Percentiles rank a stretch among this genome's conserved stretches.
Evolutionary conservation across 768 basidiomycete species (phyloP).

Genomic region (Lactifluus piperatus): DNA sequence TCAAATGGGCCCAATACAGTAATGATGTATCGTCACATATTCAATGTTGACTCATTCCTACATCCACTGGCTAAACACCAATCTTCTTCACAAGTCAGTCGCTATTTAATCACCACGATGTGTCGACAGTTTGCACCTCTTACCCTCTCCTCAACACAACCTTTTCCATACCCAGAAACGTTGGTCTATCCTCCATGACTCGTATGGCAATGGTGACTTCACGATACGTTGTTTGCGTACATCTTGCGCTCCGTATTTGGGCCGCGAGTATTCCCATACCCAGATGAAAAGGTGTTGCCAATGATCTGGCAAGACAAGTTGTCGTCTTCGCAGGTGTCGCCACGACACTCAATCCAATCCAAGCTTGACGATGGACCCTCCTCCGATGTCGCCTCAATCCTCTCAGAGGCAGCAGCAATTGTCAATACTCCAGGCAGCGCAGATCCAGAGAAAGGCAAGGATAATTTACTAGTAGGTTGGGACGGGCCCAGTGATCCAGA

Average conservation of each 20-base stretch:
- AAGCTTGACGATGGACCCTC: background rate
- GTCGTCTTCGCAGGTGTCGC: slow-evolving; percentile 3
- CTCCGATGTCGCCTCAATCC: background rate
- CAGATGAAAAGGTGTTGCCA: slow-evolving; percentile 16
- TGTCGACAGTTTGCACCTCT: background rate
- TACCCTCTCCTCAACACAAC: background rate
- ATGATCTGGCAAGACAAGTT: slow-evolving; percentile 13
- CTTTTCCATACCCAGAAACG: background rate
- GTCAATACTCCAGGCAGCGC: background rate
- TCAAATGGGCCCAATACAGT: no score
- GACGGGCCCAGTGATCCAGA: slow-evolving; percentile 20
- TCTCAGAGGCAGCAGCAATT: background rate
- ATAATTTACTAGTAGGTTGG: slow-evolving; percentile 24
- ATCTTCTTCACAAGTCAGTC: background rate
- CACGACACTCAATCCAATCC: background rate
- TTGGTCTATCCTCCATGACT: background rate
- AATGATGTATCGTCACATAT: background rate
- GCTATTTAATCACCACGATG: slow-evolving; percentile 8
- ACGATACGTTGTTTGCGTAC: slow-evolving; percentile 27
- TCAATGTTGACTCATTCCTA: background rate
- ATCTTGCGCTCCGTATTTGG: slow-evolving; percentile 24
- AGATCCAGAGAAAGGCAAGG: slow-evolving; percentile 12
- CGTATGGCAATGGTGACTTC: slow-evolving; percentile 21
- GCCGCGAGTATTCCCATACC: slow-evolving; percentile 19
- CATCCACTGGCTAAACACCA: background rate